Percentiles rank a stretch among this genome's conserved stretches.
These are phyloP conservation scores for Camellia granthamiana DNA, from an alignment of 148 eudicot genomes.

Conservation along the genomic window DNA sequence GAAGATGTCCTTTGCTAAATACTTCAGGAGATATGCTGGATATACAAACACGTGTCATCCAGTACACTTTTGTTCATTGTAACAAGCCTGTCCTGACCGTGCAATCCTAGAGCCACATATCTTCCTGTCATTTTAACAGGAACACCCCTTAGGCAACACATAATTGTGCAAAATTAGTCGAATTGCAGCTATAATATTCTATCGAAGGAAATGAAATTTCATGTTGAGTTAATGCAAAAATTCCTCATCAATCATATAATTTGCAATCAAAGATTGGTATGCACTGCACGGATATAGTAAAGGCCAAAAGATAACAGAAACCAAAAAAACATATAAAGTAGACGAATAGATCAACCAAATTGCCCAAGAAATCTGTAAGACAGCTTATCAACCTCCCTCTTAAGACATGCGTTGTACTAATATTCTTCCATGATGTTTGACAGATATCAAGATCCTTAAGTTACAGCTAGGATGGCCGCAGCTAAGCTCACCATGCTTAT, in stretches of 20 bases:
- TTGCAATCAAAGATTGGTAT: background rate
- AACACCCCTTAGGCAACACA: background rate
- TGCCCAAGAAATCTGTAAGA: background rate
- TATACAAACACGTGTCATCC: too few species aligned
- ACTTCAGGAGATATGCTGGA: background rate
- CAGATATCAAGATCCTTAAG: conserved; percentile 40
- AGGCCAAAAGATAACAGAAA: conserved; percentile 10
- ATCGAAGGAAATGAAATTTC: background rate
- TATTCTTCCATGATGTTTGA: conserved; percentile 7
- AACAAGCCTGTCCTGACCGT: too few species aligned
- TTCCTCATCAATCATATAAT: too few species aligned
- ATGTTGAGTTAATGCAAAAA: background rate
- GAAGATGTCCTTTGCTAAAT: background rate
- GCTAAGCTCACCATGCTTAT: conserved; percentile 50
- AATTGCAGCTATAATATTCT: background rate
- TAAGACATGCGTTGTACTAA: background rate
- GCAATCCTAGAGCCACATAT: background rate
- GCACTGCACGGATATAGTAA: background rate
- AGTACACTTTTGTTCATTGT: too few species aligned
- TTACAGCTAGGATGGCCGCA: conserved; percentile 36
- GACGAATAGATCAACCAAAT: conserved; percentile 64
- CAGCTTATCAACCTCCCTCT: background rate
- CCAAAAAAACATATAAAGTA: conserved; percentile 34
- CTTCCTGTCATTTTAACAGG: too few species aligned
- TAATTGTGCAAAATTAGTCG: background rate